Percentiles rank a stretch among this genome's conserved stretches.
These are phyloP conservation scores for Setaria viridis DNA, from an alignment of 202 grass and related monocot genomes.

Conservation along the genomic window DNA sequence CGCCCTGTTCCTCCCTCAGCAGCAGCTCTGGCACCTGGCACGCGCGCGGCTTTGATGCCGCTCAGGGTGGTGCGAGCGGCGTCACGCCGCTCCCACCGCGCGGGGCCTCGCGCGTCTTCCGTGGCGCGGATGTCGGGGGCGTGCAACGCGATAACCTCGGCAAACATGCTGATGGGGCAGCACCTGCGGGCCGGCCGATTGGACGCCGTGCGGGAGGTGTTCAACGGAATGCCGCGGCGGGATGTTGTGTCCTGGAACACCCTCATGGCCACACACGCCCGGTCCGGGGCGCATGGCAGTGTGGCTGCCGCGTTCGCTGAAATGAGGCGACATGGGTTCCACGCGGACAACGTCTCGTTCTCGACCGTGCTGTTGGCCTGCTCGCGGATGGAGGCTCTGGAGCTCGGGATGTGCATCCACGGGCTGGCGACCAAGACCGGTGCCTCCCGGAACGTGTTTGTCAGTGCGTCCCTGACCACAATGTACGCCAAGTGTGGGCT, in stretches of 20 bases:
- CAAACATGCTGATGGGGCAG: slow-evolving; percentile 48
- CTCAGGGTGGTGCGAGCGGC: too few species aligned
- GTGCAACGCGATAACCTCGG: background rate
- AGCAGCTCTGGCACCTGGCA: too few species aligned
- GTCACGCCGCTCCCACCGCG: too few species aligned
- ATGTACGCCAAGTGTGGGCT: slow-evolving; percentile 62
- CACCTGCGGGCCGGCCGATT: slow-evolving; percentile 38
- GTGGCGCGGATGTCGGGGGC: background rate
- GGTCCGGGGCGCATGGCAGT: background rate
- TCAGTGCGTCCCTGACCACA: slow-evolving; percentile 59
- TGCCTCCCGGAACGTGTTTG: slow-evolving; percentile 56
- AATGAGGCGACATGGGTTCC: slow-evolving; percentile 30
- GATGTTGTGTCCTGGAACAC: slow-evolving; percentile 70
- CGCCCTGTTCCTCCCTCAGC: too few species aligned
- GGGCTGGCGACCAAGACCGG: slow-evolving; percentile 47
- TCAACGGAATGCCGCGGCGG: slow-evolving; percentile 54
- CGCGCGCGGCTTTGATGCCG: too few species aligned
- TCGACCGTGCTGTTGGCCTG: slow-evolving; percentile 54
- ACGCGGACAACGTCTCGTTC: slow-evolving; percentile 52
- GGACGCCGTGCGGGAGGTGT: slow-evolving; percentile 47
- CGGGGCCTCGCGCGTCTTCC: too few species aligned
- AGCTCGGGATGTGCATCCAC: slow-evolving; percentile 52
- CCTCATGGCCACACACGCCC: slow-evolving; percentile 50
- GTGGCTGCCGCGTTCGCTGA: slow-evolving; percentile 33
- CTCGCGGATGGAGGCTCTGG: slow-evolving; percentile 48